Evolutionary conservation across 129 eudicot species (phyloP).

Genomic region (Flaveria brownii): DNA sequence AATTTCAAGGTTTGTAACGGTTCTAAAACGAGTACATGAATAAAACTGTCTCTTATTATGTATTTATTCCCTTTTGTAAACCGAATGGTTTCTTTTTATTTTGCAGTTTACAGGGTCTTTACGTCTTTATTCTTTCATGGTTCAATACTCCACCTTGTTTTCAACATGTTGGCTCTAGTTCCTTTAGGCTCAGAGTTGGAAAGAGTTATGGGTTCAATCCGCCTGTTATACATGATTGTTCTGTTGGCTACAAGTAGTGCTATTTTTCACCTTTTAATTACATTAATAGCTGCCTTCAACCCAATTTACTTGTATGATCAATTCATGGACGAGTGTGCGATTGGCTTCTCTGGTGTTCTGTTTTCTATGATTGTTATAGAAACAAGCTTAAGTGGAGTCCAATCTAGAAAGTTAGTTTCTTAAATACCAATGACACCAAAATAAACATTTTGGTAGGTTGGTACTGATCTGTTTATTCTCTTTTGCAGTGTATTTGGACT

Average conservation of each 20-base stretch:
- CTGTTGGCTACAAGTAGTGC: slow-evolving; percentile 86
- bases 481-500: slow-evolving; percentile 92
- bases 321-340: slow-evolving; percentile 82
- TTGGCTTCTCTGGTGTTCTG: slow-evolving; percentile 93
- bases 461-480: slow-evolving; percentile 22
- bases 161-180: slow-evolving; percentile 95
- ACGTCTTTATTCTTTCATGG: slow-evolving; percentile 87
- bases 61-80: slow-evolving; percentile 15
- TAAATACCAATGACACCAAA: not conserved
- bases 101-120: slow-evolving; percentile 89
- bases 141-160: slow-evolving; percentile 81
- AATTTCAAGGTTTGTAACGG: slow-evolving; percentile 63
- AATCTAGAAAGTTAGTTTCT: slow-evolving; percentile 71
- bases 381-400: slow-evolving; percentile 88
- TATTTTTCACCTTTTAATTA: slow-evolving; percentile 67
- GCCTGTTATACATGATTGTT: slow-evolving; percentile 62
- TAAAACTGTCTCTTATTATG: not conserved
- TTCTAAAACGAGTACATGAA: not conserved
- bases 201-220: slow-evolving; percentile 95
- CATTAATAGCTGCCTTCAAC: slow-evolving; percentile 65
- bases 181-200: slow-evolving; percentile 97
- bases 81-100: not conserved
- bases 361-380: slow-evolving; percentile 98
- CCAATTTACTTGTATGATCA: slow-evolving; percentile 47
- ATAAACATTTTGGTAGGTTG: slow-evolving; percentile 16